These are phyloP conservation scores for Globisporangium cystogenes DNA, from an alignment of 352 stramenopile species.

Conservation along the genomic window DNA sequence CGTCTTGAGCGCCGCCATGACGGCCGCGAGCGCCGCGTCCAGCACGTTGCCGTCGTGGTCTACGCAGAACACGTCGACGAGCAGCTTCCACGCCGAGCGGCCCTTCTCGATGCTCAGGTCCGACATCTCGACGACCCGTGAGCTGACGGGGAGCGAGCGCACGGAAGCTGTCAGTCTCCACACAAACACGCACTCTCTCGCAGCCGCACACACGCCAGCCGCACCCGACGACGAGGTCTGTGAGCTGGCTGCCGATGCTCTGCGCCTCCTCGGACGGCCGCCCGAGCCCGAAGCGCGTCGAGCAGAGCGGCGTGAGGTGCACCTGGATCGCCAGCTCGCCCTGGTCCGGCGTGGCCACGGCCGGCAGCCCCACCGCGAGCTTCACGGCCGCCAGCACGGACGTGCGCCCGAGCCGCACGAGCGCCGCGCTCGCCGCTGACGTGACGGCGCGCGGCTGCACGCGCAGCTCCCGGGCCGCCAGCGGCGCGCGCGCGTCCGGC, in stretches of 20 bases:
- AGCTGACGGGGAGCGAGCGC: constrained; percentile 20
- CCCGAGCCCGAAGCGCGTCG: constrained; percentile 60
- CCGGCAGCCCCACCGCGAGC: constrained; percentile 64
- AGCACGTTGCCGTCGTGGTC: constrained; percentile 82
- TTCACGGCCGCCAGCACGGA: constrained; percentile 69
- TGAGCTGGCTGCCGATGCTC: constrained; percentile 76
- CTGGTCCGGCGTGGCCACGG: constrained; percentile 64
- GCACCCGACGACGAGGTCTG: constrained; percentile 61
- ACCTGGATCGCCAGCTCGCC: constrained; percentile 77
- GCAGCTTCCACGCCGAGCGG: constrained; percentile 76
- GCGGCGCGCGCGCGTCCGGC: constrained; percentile 44
- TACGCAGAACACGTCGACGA: constrained; percentile 77
- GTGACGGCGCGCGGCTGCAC: constrained; percentile 63
- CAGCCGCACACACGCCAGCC: neutral
- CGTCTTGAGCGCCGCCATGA: constrained; percentile 67
- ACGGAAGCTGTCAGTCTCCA: neutral
- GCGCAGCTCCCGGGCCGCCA: constrained; percentile 41
- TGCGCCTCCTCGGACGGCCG: constrained; percentile 72
- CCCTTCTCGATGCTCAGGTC: constrained; percentile 65
- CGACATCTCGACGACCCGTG: constrained; percentile 76
- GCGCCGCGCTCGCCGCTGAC: constrained; percentile 57
- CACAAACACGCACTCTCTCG: neutral
- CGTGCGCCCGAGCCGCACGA: constrained; percentile 73
- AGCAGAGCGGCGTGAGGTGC: constrained; percentile 76
- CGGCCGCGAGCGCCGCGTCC: constrained; percentile 58